Percentiles rank a stretch among this genome's conserved stretches.
These are phyloP conservation scores for Thymus mandschuricus DNA, from an alignment of 257 asterid species.

Conservation along the genomic window DNA sequence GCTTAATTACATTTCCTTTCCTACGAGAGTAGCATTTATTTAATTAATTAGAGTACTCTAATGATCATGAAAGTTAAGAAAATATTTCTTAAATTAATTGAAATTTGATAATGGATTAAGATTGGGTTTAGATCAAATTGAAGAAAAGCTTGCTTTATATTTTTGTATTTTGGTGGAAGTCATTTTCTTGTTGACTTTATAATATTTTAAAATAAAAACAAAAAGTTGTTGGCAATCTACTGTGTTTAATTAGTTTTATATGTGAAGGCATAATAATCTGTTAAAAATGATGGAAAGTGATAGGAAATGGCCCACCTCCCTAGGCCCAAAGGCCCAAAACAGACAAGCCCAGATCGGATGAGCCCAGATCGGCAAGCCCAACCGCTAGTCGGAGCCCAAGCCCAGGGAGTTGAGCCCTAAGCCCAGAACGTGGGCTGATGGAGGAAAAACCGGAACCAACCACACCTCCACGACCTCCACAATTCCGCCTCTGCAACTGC, in stretches of 20 bases:
- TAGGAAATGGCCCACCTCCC: too few species aligned
- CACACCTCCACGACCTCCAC: too few species aligned
- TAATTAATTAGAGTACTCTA: conserved; percentile 22
- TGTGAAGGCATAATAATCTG: conserved; percentile 23
- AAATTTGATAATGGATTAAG: conserved; percentile 31
- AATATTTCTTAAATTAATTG: conserved; percentile 27
- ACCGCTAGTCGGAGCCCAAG: too few species aligned
- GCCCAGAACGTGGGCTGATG: too few species aligned
- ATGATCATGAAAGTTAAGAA: conserved; percentile 21
- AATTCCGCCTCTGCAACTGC: too few species aligned
- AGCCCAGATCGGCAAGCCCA: too few species aligned
- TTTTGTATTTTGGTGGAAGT: conserved; percentile 45
- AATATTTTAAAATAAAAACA: conserved; percentile 33
- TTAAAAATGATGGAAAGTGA: not conserved
- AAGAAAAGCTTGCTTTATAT: conserved; percentile 33
- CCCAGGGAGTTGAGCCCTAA: too few species aligned
- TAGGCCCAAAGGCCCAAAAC: too few species aligned
- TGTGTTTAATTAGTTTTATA: conserved; percentile 26
- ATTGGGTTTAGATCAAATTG: conserved; percentile 41
- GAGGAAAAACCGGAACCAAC: too few species aligned
- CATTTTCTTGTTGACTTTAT: conserved; percentile 53
- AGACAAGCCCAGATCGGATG: too few species aligned
- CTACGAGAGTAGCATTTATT: not conserved
- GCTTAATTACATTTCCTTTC: too few species aligned
- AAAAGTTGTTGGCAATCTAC: conserved; percentile 39